Base-by-base conservation (phyloP, 2,329 filamentous ascomycete genomes). In the Shiraia sp. region DNA sequence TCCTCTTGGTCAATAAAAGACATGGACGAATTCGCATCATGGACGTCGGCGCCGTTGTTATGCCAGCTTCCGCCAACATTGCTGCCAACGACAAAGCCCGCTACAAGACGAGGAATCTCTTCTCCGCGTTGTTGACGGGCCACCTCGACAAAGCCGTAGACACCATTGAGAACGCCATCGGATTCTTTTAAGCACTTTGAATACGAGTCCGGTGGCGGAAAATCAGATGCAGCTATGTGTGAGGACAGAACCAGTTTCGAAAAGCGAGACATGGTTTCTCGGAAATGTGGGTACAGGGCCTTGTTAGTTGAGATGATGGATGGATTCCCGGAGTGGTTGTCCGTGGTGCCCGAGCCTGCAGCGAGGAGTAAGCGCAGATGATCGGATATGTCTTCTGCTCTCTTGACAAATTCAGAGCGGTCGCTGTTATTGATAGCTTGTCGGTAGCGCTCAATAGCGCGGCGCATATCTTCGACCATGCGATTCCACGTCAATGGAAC, bases 261-360 rank as follows among this genome's bases (percentile, higher is more conserved):
- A 69, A 99, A 99, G 59, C 95, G 91, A 31, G 93, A 97, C 93
- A 99, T 99, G 85, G 97, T 97, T 66, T 97, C 93, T 39, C 93
- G 81, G 72, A 99, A 99, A 70, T 97, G 91, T 16, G 93, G 93
- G 64, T 97, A 97, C 12, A 99, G 76, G 0, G 90, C 88, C 69
- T 97, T 97, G 76, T 99, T 99, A 4, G 90, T 95, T 6, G 91
- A 96, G 46, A 99, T 99, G 61, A 99, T 96, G n/a, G 93, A 97
- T 4, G 93, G 93, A 57, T 97, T 95, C 29, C 93, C 93, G 14
- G 93, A 97, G 68, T 99, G 93, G 64, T 99, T 99, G 71, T 99
- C 93, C 0, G 93, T 99, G 2, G 93, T 99, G 40, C 92, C 90
- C 24, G 93, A 99, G 7, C 91, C 93, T 40, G 93, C 93, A 22